Evolutionary conservation across 768 basidiomycete species (phyloP).

Genomic region (Fibroporia radiculosa): DNA sequence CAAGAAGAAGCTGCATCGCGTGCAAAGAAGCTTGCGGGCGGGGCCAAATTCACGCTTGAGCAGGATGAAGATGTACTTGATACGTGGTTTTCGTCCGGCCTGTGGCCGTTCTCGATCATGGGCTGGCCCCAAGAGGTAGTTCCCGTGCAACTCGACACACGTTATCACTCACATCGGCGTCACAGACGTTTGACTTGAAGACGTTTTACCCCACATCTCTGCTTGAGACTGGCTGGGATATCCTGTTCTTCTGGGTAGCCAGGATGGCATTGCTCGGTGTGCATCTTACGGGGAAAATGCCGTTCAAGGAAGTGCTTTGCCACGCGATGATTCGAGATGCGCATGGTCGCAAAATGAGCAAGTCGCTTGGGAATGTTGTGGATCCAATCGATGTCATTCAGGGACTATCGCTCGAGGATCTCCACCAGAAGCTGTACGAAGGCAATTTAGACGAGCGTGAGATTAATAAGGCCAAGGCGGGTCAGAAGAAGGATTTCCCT

Average conservation of each 20-base stretch:
- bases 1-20: conserved; percentile 70
- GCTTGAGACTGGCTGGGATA: conserved; percentile 98
- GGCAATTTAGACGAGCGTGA: conserved; percentile 95
- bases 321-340: conserved; percentile 99
- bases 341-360: conserved; percentile 98
- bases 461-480: conserved; percentile 81
- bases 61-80: conserved; percentile 98
- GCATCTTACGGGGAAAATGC: conserved; percentile 82
- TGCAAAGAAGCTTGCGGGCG: conserved; percentile 61
- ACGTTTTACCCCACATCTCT: conserved; percentile 85
- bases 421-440: conserved; percentile 80
- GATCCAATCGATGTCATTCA: conserved; percentile 94
- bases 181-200: conserved; percentile 67
- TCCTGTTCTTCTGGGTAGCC: conserved; percentile 99
- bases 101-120: conserved; percentile 97
- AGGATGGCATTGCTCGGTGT: conserved; percentile 95
- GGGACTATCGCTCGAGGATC: conserved; percentile 67
- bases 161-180: not conserved
- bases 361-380: conserved; percentile 95
- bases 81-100: conserved; percentile 97
- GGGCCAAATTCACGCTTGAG: conserved; percentile 59
- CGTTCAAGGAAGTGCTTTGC: conserved; percentile 93
- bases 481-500: conserved; percentile 99
- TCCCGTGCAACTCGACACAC: not conserved
- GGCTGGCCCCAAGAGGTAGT: conserved; percentile 92